These are phyloP conservation scores for Leishmania aethiopica DNA, from an alignment of 208 protist genomes.

Conservation along the genomic window DNA sequence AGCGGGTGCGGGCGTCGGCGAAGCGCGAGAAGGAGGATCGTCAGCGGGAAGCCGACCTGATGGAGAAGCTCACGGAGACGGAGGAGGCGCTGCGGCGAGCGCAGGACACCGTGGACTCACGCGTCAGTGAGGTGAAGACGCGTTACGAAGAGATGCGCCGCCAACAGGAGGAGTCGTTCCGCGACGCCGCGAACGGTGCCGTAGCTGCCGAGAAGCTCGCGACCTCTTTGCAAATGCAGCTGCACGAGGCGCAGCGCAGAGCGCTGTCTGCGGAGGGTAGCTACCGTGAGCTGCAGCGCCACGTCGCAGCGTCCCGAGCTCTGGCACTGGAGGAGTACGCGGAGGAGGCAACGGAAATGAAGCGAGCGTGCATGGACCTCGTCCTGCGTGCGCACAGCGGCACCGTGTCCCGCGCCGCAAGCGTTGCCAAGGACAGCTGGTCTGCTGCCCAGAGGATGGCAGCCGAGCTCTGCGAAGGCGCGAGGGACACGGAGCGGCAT, in stretches of 20 bases:
- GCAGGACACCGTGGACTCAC: conserved; percentile 32
- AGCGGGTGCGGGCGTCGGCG: conserved; percentile 32
- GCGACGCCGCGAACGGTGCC: conserved; percentile 28
- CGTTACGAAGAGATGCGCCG: conserved; percentile 37
- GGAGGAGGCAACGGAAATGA: conserved; percentile 37
- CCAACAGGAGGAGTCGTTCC: conserved; percentile 37
- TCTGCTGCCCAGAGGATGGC: conserved; percentile 7
- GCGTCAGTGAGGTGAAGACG: conserved; percentile 28
- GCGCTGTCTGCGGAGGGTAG: conserved; percentile 18
- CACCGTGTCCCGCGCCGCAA: conserved; percentile 10
- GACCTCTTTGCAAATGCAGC: conserved; percentile 24
- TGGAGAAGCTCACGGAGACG: conserved; percentile 27
- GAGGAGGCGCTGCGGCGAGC: conserved; percentile 32
- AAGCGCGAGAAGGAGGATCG: conserved; percentile 43
- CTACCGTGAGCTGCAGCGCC: conserved; percentile 30
- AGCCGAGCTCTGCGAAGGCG: not conserved
- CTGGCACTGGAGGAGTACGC: conserved; percentile 30
- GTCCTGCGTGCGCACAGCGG: conserved; percentile 20
- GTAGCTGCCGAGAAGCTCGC: conserved; percentile 30
- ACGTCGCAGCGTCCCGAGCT: conserved; percentile 6
- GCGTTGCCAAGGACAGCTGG: conserved; percentile 24
- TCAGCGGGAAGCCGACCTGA: conserved; percentile 36
- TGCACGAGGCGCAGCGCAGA: conserved; percentile 33
- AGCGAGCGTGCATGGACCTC: conserved; percentile 16
- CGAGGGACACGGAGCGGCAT: conserved; percentile 25